Evolutionary conservation across 352 stramenopile genomes (phyloP).

Genomic region (Phytophthora brassicae): DNA sequence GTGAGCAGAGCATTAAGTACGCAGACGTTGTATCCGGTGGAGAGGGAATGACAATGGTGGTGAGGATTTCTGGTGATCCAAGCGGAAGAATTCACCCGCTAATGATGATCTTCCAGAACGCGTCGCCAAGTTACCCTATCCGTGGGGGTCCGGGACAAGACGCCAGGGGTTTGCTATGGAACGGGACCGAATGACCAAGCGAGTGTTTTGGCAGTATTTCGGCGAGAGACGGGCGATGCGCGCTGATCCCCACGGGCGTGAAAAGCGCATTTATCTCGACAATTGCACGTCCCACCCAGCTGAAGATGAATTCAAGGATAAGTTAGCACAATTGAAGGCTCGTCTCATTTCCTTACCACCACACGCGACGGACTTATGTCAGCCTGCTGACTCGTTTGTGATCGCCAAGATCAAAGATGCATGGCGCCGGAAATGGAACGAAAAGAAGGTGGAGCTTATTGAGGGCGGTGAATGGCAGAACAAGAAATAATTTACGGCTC

Average conservation of each 20-base stretch:
- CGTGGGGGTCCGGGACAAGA: neutral
- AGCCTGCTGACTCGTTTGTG: neutral
- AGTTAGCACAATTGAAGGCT: slow-evolving; percentile 8
- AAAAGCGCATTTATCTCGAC: slow-evolving; percentile 27
- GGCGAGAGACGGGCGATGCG: slow-evolving; percentile 8
- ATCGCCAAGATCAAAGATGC: neutral
- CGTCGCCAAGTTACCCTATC: slow-evolving; percentile 22
- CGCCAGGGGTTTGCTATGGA: slow-evolving; percentile 12
- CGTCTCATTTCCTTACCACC: slow-evolving; percentile 19
- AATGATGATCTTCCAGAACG: slow-evolving; percentile 40
- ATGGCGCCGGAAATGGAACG: neutral
- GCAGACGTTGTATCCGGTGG: slow-evolving; percentile 27
- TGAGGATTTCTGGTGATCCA: slow-evolving; percentile 18
- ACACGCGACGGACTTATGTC: neutral
- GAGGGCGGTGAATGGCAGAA: slow-evolving; percentile 27
- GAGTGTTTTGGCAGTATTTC: slow-evolving; percentile 30
- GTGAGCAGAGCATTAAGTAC: slow-evolving; percentile 30
- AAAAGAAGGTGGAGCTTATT: slow-evolving; percentile 36
- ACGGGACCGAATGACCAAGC: slow-evolving; percentile 24
- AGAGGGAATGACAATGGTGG: slow-evolving; percentile 37
- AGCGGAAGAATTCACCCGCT: slow-evolving; percentile 16
- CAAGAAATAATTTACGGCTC: slow-evolving; percentile 16
- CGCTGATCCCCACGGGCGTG: slow-evolving; percentile 4
- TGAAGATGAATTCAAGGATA: slow-evolving; percentile 6
- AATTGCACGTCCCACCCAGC: slow-evolving; percentile 23